Evolutionary conservation across 2,329 filamentous ascomycete genomes (phyloP).

Genomic region (Fusarium decemcellulare): DNA sequence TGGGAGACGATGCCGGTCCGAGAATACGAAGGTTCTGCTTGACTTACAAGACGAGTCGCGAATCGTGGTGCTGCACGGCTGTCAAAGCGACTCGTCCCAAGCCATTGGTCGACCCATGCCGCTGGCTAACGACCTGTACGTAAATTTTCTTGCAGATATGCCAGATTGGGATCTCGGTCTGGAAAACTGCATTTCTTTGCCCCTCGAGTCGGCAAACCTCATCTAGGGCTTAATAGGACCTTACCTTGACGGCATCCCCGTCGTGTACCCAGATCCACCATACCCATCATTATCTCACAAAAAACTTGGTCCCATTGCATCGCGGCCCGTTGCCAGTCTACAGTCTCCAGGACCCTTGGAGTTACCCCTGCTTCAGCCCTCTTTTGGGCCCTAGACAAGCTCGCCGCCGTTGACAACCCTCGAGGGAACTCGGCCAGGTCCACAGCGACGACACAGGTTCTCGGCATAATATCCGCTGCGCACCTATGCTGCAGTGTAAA

Average conservation of each 20-base stretch:
- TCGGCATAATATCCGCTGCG: constrained; percentile 15
- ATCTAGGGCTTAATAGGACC: background rate
- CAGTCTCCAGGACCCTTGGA: constrained; percentile 12
- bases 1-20: background rate
- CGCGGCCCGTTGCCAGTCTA: constrained; percentile 5
- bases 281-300: background rate
- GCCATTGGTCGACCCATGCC: constrained; percentile 22
- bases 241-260: constrained; percentile 18
- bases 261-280: constrained; percentile 18
- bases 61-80: background rate
- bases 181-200: constrained; percentile 35
- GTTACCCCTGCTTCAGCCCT: constrained; percentile 17
- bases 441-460: background rate
- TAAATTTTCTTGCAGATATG: constrained; percentile 26
- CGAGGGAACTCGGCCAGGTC: background rate
- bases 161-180: constrained; percentile 41
- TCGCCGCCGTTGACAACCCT: background rate
- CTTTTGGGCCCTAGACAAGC: background rate
- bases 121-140: constrained; percentile 25
- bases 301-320: constrained; percentile 17
- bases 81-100: constrained; percentile 12
- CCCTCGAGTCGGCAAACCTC: constrained; percentile 13
- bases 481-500: constrained; percentile 1
- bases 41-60: background rate
- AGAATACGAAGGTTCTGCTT: background rate